Evolutionary conservation across 345 rosid species (phyloP), one percentile per base, ranked within the genome.

Genomic region (Eucalyptus tenuipes): DNA sequence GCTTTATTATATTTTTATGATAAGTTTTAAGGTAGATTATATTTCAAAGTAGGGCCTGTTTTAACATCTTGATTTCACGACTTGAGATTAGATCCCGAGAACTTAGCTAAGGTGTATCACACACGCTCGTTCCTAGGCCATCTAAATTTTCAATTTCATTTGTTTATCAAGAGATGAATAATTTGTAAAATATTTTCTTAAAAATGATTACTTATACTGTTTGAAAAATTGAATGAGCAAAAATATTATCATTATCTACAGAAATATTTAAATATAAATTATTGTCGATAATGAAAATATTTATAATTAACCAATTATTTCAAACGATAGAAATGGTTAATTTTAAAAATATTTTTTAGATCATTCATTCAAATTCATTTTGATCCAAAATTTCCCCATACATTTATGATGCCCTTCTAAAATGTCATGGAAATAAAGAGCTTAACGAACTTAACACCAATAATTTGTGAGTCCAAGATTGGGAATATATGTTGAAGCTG

Each of bases 1-100:
- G 0, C 9, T 18, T 8, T 0, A 52, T 52, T 52, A 52, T 0
- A 17, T 0, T 52, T 52, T 18, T 0, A 52, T 17, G 3, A 18
- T 52, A 52, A 52, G 2, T 52, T 52, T 52, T 52, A 52, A 18
- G 10, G 1, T 52, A 52, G 2, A 52, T 18, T 18, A 52, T 52
- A 1, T 52, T 52, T 52, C 1, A 2, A 52, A 52, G 10, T 17
- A 0, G 2, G 4, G 9, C 24, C 8, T 49, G 1, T 15, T 17
- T 17, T 50, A 0, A 50, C 22, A 17, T 50, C 22, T 17, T 17
- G 55, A 52, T 52, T 52, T 52, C 9, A 17, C 18, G 1, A 31
- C 5, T 64, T 13, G 71, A n/a, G 37, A n/a, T 15, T 64, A 29
- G 3, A n/a, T 64, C 18, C 2, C 2, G 3, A 52, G 31, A 64